Conservation (phyloP, 768 basidiomycete species). For the Suillus subalutaceus region DNA sequence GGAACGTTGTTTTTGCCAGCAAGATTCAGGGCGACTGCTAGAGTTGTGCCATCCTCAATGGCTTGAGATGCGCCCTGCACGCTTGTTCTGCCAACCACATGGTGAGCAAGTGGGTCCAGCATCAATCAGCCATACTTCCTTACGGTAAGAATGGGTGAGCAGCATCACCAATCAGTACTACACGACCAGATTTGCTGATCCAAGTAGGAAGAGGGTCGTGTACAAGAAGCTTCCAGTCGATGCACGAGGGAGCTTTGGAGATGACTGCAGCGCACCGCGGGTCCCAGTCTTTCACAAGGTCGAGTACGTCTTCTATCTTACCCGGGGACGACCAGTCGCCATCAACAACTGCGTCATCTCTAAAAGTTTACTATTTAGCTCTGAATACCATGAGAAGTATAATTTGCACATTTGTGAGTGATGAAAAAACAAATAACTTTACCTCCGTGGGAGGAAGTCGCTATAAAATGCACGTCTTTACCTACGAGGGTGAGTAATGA, state of each 20-base stretch:
- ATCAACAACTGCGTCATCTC: conserved; percentile 23
- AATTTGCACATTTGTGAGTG: conserved; percentile 21
- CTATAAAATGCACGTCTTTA: conserved; percentile 25
- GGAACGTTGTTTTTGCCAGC: conserved; percentile 9
- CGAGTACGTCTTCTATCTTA: conserved; percentile 25
- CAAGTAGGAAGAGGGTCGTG: conserved; percentile 41
- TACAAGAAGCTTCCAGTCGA: conserved; percentile 44
- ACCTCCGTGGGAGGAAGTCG: conserved; percentile 20
- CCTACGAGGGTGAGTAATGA: conserved; percentile 7
- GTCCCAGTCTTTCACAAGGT: conserved; percentile 28
- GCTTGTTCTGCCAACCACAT: conserved; percentile 16
- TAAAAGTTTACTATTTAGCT: conserved; percentile 4
- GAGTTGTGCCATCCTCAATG: conserved; percentile 42
- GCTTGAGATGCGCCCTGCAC: conserved; percentile 44
- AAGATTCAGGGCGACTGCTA: conserved; percentile 32
- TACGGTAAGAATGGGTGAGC: conserved; percentile 35
- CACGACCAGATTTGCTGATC: conserved; percentile 31
- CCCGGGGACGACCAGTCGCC: conserved; percentile 25
- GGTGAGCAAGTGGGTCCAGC: not conserved
- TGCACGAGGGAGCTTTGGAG: conserved; percentile 28
- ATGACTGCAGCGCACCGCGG: conserved; percentile 27
- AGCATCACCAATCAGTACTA: conserved; percentile 32
- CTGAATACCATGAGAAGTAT: not conserved
- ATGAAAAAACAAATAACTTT: conserved; percentile 23
- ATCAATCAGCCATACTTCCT: not conserved